Evolutionary conservation across 2,329 filamentous ascomycete genomes (phyloP).

Genomic region (Cytospora chrysosperma): DNA sequence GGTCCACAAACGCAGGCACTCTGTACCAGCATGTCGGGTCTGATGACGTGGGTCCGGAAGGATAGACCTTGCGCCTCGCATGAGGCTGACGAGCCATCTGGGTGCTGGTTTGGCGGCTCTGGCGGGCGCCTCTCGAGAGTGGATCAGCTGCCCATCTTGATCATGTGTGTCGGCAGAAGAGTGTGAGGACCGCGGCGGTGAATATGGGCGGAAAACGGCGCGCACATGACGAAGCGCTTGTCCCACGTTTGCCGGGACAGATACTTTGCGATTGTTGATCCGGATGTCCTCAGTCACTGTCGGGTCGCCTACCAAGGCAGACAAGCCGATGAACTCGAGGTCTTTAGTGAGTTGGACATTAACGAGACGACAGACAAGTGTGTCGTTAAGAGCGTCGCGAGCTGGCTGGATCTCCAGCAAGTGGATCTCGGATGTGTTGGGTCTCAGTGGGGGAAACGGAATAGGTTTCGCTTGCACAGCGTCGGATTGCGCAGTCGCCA

Average conservation of each 20-base stretch:
- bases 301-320: slow-evolving; percentile 33
- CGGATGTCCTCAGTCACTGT: slow-evolving; percentile 32
- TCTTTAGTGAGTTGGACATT: slow-evolving; percentile 31
- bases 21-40: slow-evolving; percentile 2
- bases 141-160: slow-evolving; percentile 26
- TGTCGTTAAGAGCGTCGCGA: slow-evolving; percentile 29
- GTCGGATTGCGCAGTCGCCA: neutral
- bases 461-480: neutral
- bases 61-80: neutral
- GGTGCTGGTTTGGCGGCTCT: neutral
- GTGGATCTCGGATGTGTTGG: slow-evolving; percentile 26
- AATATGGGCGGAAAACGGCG: slow-evolving; percentile 32
- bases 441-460: neutral
- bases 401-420: slow-evolving; percentile 36
- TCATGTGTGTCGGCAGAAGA: neutral
- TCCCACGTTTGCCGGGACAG: slow-evolving; percentile 29
- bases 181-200: neutral
- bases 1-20: slow-evolving; percentile 19
- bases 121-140: slow-evolving; percentile 9
- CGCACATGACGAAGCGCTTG: slow-evolving; percentile 36
- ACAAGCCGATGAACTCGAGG: slow-evolving; percentile 33
- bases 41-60: neutral
- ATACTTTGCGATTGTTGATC: slow-evolving; percentile 30
- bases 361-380: slow-evolving; percentile 36
- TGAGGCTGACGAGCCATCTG: neutral